Base-by-base conservation (phyloP, 139 green algal genomes). In the Auxenochlorella pyrenoidosa region DNA sequence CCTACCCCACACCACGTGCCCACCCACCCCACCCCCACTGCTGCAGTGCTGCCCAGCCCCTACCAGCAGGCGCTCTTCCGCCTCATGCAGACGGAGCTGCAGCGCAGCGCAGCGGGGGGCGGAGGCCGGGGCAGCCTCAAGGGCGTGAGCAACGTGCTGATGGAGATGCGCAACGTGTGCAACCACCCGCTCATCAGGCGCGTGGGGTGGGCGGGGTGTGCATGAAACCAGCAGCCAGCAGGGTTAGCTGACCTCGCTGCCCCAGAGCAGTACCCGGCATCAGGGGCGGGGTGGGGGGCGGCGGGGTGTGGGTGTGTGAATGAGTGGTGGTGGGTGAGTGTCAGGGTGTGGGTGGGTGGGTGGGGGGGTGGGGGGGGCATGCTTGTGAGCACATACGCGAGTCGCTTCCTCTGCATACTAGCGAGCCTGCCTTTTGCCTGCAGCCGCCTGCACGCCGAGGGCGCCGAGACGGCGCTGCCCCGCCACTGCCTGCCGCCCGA, bases 161-260 rank as follows among this genome's bases (percentile, higher is more conserved):
- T 96, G 94, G 93, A 98, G 93, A 93, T 98, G 82, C 89, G 95
- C 63, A 97, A 95, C 85, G 95, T 98, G 86, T 96, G 93, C 91
- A 96, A 96, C 88, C 94, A 97, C 87, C 95, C 95, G 1, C 88
- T 94, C 19, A 87, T 96, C 81, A 94, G 94, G 93, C 93, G 36
- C 80, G 51, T n/a, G 6, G 30, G 44, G 47, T 24, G 12, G 2
- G 32, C 0, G 75, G 40, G 26, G 5, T 6, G 18, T 4, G n/a
- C n/a, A n/a, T n/a, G n/a, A n/a, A n/a, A n/a, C n/a, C n/a, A n/a
- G n/a, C n/a, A n/a, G n/a, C n/a, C n/a, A n/a, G n/a, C n/a, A n/a
- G n/a, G n/a, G n/a, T n/a, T n/a, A n/a, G n/a, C n/a, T n/a, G n/a
- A n/a, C n/a, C n/a, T n/a, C n/a, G n/a, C n/a, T n/a, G n/a, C n/a